These are phyloP conservation scores for Arthrobotrys entomopaga DNA, from an alignment of 2,329 filamentous ascomycete genomes.

Conservation along the genomic window DNA sequence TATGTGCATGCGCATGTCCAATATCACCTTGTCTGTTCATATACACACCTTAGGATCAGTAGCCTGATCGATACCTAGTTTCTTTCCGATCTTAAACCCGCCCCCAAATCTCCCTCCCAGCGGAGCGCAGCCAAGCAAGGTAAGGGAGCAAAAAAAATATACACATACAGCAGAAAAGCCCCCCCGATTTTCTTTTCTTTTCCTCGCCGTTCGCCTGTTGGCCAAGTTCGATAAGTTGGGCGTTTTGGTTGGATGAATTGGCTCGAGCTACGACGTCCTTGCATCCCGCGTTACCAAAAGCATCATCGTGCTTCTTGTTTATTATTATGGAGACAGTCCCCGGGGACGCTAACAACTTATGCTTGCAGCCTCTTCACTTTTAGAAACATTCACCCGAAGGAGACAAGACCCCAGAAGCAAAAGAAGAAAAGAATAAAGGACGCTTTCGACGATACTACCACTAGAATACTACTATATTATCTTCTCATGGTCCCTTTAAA, in stretches of 20 bases:
- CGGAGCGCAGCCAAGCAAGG: constrained; percentile 36
- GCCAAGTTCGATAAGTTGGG: background rate
- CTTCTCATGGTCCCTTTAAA: constrained; percentile 46
- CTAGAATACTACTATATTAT: constrained; percentile 4
- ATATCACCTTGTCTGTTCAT: too few relatives aligned
- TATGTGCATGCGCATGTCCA: too few relatives aligned
- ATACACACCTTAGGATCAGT: constrained; percentile 26
- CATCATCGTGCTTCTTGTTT: constrained; percentile 28
- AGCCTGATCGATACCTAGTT: constrained; percentile 24
- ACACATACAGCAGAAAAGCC: constrained; percentile 10
- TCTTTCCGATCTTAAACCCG: constrained; percentile 27
- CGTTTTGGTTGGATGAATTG: background rate
- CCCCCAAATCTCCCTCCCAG: constrained; percentile 25
- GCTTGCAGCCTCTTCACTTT: constrained; percentile 23
- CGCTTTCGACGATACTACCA: background rate
- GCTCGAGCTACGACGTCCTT: constrained; percentile 29
- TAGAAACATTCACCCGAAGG: constrained; percentile 17
- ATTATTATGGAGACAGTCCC: background rate
- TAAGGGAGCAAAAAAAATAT: background rate
- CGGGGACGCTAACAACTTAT: constrained; percentile 21
- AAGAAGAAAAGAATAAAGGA: background rate
- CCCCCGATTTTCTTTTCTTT: constrained; percentile 17
- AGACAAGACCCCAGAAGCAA: background rate
- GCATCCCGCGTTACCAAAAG: constrained; percentile 50
- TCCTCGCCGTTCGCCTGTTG: constrained; percentile 6